Conservation (phyloP, 2,329 filamentous ascomycete species). For the Stemphylium lycopersici region DNA sequence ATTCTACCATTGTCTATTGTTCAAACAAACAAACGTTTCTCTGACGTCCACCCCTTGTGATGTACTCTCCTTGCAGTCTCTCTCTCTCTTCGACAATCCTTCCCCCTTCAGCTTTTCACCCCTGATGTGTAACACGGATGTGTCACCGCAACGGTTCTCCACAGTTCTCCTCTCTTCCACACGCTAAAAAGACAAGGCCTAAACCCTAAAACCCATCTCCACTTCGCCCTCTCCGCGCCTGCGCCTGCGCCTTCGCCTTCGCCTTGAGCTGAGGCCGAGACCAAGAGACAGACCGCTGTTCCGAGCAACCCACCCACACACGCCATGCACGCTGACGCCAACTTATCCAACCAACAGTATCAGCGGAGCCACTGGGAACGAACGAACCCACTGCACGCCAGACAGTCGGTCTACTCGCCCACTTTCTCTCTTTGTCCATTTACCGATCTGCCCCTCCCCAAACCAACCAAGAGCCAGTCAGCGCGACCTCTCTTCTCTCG, state of each 20-base stretch:
- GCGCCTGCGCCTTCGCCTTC: neutral
- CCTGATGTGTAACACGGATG: neutral
- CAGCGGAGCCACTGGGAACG: neutral
- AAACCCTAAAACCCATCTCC: conserved; percentile 1
- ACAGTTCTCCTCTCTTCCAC: conserved; percentile 12
- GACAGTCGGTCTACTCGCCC: neutral
- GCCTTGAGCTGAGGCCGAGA: conserved; percentile 15
- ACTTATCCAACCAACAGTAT: conserved; percentile 1
- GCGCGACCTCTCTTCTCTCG: too few species aligned
- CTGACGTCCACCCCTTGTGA: conserved; percentile 10
- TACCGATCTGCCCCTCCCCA: neutral
- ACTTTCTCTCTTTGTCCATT: neutral
- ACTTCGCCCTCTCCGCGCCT: conserved; percentile 1
- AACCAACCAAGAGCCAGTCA: neutral
- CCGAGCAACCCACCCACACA: neutral
- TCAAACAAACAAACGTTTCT: conserved; percentile 15
- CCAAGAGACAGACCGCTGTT: neutral
- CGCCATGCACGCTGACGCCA: conserved; percentile 27
- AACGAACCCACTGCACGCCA: neutral
- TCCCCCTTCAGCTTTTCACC: neutral
- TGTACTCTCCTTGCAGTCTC: neutral
- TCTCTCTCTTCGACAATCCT: neutral
- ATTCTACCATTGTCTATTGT: conserved; percentile 27
- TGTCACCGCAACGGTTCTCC: conserved; percentile 9
- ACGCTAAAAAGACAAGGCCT: conserved; percentile 3